Evolutionary conservation across 208 protist species (phyloP), one percentile per base, ranked within the genome.

Genomic region (Strigomonas oncopelti): DNA sequence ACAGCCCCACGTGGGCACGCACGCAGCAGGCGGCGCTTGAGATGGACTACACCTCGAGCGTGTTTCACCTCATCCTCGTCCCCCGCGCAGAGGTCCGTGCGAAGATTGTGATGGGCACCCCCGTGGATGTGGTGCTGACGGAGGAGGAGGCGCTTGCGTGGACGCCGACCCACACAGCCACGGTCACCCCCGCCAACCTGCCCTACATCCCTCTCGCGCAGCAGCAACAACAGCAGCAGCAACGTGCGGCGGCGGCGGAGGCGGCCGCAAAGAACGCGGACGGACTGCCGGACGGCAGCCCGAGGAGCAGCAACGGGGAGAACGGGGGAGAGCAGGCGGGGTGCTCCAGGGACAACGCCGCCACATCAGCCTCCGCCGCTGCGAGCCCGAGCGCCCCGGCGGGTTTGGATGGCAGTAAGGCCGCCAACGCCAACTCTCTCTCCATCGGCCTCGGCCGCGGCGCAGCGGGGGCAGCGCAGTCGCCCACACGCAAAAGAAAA

Each of bases 41-140:
- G 14, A 70, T 77, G 32, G 83, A 93, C 72, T 82, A 84, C 75
- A 88, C 82, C 16, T 76, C 74, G 31, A 25, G 73, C 0, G 67
- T 94, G 29, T 91, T 94, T 61, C 81, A 88, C 46, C 64, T 72
- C 36, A 78, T 91, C 55, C 63, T 94, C 18, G 69, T 88, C 28
- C 77, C 88, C 4, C 72, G 77, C 4, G 25, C 74, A 38, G 78
- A 84, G 56, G 84, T 84, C 66, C 77, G 83, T 24, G 71, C 80
- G 31, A 69, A 69, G 24, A 83, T 87, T 71, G 78, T 78, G 62
- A 75, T 77, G 27, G 74, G 82, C 36, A 73, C 68, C 32, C 78
- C 78, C 54, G 77, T 88, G 25, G 74, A 68, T 20, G 66, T 72
- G 59, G 24, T 52, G 34, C 68, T 79, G 0, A 62, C 59, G n/a